Conservation (phyloP, 768 basidiomycete genomes). For the Agrocybe pediades region DNA sequence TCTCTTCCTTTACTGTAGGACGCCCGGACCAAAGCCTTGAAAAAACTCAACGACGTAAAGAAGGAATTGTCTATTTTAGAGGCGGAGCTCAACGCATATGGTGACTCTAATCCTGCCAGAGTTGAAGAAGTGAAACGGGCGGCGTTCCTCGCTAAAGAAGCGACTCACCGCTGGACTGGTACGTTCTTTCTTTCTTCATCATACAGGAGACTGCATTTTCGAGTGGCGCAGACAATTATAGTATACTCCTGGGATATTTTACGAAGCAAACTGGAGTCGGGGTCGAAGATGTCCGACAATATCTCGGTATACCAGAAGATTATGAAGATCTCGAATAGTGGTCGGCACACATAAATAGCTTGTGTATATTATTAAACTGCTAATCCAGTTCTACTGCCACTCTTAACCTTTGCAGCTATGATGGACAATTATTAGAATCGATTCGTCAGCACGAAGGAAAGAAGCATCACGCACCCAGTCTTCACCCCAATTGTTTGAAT, state of each 20-base stretch:
- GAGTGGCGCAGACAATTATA: slow-evolving; percentile 62
- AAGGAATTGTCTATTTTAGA: slow-evolving; percentile 54
- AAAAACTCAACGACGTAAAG: slow-evolving; percentile 47
- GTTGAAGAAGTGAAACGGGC: slow-evolving; percentile 78
- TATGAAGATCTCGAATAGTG: slow-evolving; percentile 71
- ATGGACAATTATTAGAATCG: background rate
- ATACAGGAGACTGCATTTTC: background rate
- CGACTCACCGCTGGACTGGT: slow-evolving; percentile 90
- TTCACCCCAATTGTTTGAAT: slow-evolving; percentile 20
- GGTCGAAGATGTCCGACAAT: slow-evolving; percentile 62
- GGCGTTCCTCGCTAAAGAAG: slow-evolving; percentile 77
- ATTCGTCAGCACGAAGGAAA: background rate
- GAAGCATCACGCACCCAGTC: slow-evolving; percentile 18
- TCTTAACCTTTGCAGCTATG: slow-evolving; percentile 17
- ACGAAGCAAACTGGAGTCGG: slow-evolving; percentile 62
- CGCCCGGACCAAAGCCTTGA: slow-evolving; percentile 54
- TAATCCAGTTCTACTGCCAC: slow-evolving; percentile 15
- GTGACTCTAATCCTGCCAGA: slow-evolving; percentile 82
- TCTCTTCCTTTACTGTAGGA: slow-evolving; percentile 40
- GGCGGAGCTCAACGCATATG: slow-evolving; percentile 74
- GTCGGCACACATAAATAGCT: background rate
- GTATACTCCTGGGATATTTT: slow-evolving; percentile 64
- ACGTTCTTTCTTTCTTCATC: slow-evolving; percentile 22
- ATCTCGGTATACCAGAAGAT: slow-evolving; percentile 67
- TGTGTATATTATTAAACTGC: background rate